phyloP scores from a whole-genome alignment of 1,139 yeast genomes.

The Yamadazyma friedrichii region DNA sequence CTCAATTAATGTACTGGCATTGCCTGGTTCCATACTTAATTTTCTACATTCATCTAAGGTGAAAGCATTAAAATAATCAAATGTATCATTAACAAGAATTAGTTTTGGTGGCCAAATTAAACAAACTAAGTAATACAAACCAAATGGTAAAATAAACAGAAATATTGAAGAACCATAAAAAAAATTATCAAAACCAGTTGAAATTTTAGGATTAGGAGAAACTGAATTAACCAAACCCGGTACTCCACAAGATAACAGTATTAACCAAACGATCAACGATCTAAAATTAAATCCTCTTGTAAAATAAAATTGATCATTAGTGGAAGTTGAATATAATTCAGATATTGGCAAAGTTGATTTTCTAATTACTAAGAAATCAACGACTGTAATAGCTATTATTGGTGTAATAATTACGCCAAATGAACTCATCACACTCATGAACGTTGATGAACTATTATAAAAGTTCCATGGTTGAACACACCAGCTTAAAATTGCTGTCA shows the following conservation, averaged over 20 bases:
- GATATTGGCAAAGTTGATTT: conserved; percentile 12
- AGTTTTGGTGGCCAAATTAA: conserved; percentile 8
- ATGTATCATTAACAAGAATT: conserved; percentile 13
- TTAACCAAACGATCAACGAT: conserved; percentile 25
- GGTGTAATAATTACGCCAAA: conserved; percentile 18
- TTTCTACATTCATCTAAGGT: conserved; percentile 16
- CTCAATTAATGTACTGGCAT: neutral
- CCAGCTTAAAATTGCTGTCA: conserved; percentile 20
- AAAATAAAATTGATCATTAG: conserved; percentile 19
- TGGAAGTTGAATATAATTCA: conserved; percentile 14
- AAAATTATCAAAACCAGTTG: conserved; percentile 12
- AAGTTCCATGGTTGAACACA: conserved; percentile 21
- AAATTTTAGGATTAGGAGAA: conserved; percentile 16
- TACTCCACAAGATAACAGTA: conserved; percentile 18
- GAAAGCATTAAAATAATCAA: conserved; percentile 19
- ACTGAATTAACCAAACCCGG: conserved; percentile 24
- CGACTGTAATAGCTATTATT: conserved; percentile 16
- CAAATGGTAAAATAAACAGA: conserved; percentile 12
- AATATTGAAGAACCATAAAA: conserved; percentile 12
- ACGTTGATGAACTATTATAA: conserved; percentile 18
- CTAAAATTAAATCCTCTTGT: conserved; percentile 35
- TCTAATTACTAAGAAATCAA: conserved; percentile 17
- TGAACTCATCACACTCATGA: conserved; percentile 15
- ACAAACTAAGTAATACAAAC: conserved; percentile 7
- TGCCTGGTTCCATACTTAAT: conserved; percentile 6